Evolutionary conservation across 768 basidiomycete genomes (phyloP), one percentile per base, ranked within the genome.

Genomic region (Amanita pseudoporphyria): DNA sequence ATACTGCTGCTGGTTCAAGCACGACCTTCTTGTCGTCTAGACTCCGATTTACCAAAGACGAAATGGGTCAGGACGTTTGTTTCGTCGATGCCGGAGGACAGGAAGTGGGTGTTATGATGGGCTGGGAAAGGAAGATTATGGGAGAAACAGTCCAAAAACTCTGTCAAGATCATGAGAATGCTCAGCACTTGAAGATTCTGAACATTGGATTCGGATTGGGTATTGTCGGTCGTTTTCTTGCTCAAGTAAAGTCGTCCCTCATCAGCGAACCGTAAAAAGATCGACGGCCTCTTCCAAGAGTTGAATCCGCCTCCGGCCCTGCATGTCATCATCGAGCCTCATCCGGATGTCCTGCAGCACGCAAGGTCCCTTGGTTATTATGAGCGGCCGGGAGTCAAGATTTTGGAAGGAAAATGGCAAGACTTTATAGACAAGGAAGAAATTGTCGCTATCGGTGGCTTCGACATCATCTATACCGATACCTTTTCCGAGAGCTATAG

Each of bases 41-140:
- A 46, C 67, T 98, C 35, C 71, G 71, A 32, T 98, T 81, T 64
- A 75, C 71, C 9, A 71, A 65, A 30, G 92, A 95, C 60, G 69
- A 74, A 28, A 64, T 76, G 31, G 90, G 87, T 1, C 90, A 93
- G 63, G 85, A 91, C 44, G 77, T 96, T 18, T 96, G 93, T 53
- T 65, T 88, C 45, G 60, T 90, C 46, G 67, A 74, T 52, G 70
- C 76, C 2, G 76, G 71, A 12, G 80, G 79, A 24, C 83, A 84
- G 55, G 85, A 92, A 52, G 78, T 94, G n/a, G 91, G 92, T 10
- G 95, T 99, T 5, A 99, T 99, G 96, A 99, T 99, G 96, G 91
- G 93, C 1, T 99, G 96, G 96, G 96, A 99, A 64, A 67, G 68
- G 39, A 74, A 67, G 6, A 89, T 98, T 58, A 98, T 98, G 96